These are phyloP conservation scores for Chlorella sp. DNA, from an alignment of 139 green algal species.

Conservation along the genomic window DNA sequence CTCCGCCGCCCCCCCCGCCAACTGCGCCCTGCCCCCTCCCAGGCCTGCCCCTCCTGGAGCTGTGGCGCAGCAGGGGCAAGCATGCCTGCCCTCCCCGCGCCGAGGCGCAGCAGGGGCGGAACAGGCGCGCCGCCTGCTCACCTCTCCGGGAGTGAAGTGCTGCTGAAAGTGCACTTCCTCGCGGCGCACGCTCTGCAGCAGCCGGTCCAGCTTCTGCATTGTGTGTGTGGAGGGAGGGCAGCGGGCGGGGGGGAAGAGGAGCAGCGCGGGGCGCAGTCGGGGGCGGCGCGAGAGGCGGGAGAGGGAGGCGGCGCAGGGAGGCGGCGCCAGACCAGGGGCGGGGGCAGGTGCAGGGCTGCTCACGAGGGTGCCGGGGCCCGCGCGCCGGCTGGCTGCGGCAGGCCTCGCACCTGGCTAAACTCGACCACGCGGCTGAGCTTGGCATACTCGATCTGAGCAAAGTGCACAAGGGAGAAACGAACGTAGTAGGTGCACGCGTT, in stretches of 20 bases:
- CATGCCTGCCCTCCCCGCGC: too few relatives aligned
- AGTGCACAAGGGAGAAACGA: too few relatives aligned
- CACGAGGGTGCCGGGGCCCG: neutral
- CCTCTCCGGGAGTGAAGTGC: conserved; percentile 18
- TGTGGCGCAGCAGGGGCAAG: too few relatives aligned
- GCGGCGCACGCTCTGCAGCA: conserved; percentile 12
- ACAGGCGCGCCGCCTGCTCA: too few relatives aligned
- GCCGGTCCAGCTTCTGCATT: conserved; percentile 24
- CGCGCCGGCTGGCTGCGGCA: neutral
- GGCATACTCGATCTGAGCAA: conserved; percentile 43
- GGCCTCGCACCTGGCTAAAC: conserved; percentile 35
- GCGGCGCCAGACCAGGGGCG: too few relatives aligned
- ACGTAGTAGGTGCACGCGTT: too few relatives aligned
- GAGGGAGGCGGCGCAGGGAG: neutral
- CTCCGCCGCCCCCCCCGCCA: too few relatives aligned
- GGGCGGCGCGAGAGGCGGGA: neutral
- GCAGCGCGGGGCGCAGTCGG: neutral
- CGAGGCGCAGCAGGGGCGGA: too few relatives aligned
- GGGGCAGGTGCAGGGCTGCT: too few relatives aligned
- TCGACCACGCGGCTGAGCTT: conserved; percentile 47
- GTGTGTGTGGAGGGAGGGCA: too few relatives aligned
- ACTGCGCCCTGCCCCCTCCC: too few relatives aligned
- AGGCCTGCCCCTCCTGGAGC: too few relatives aligned
- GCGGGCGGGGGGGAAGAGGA: neutral
- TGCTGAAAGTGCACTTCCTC: conserved; percentile 49